Conservation (phyloP, 176 grass and related monocot species). For the Carex littledalei region DNA sequence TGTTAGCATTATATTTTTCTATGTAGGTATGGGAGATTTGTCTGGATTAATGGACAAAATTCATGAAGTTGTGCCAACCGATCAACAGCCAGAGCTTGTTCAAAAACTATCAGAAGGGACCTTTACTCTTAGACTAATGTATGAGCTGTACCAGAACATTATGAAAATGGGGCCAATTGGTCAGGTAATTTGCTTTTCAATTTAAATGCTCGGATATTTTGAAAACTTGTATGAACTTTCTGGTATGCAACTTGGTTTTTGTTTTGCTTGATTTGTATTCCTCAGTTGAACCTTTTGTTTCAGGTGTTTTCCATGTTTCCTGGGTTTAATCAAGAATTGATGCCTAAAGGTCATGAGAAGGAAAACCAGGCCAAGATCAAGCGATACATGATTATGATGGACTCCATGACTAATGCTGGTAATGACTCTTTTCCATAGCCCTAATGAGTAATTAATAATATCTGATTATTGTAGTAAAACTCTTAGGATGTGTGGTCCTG, state of each 20-base stretch:
- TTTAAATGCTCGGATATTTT: neutral
- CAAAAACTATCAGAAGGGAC: constrained; percentile 84
- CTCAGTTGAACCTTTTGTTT: constrained; percentile 5
- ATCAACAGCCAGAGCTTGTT: constrained; percentile 89
- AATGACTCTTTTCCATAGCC: neutral
- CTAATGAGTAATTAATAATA: neutral
- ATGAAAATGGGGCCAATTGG: constrained; percentile 90
- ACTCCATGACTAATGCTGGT: constrained; percentile 95
- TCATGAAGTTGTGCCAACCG: constrained; percentile 80
- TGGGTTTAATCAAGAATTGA: constrained; percentile 76
- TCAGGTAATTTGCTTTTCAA: constrained; percentile 51
- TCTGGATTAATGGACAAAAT: constrained; percentile 92
- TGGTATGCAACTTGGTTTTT: neutral
- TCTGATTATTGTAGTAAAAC: neutral
- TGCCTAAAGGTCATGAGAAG: constrained; percentile 96
- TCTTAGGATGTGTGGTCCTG: neutral
- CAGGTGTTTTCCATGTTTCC: constrained; percentile 94
- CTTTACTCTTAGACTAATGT: constrained; percentile 91
- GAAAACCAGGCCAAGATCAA: constrained; percentile 95
- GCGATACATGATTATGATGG: constrained; percentile 96
- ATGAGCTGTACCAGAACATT: constrained; percentile 78
- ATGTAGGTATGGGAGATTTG: constrained; percentile 79
- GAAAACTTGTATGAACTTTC: neutral
- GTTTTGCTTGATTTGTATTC: neutral
- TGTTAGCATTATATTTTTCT: constrained; percentile 11